A percentile compares a stretch with the other conserved stretches of the same genome.
These are phyloP conservation scores for Raphanus hybrid DNA, from an alignment of 441 rosid genomes.

Conservation along the genomic window DNA sequence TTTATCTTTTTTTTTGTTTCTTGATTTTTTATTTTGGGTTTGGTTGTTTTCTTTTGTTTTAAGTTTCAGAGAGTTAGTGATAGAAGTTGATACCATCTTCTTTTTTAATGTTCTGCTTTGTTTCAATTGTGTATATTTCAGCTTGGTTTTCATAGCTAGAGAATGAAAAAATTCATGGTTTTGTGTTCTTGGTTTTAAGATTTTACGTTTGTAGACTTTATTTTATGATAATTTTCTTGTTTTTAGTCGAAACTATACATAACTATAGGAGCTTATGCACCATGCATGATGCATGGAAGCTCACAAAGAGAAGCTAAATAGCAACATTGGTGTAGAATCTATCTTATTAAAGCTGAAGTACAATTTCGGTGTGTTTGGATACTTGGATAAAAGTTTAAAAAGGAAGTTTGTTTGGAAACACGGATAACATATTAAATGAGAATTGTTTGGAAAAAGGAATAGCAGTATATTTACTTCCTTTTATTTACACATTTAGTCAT, in stretches of 20 bases:
- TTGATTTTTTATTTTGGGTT: constrained; percentile 14
- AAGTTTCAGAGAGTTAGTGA: constrained; percentile 16
- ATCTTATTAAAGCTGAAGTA: no score
- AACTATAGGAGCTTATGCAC: neutral
- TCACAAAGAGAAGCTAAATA: neutral
- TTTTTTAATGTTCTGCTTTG: constrained; percentile 20
- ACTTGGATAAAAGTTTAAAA: no score
- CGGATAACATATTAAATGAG: no score
- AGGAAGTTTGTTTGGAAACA: no score
- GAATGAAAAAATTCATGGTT: constrained; percentile 21
- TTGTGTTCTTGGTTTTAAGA: constrained; percentile 3
- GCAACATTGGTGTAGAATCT: neutral
- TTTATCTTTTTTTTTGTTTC: neutral
- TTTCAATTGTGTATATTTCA: constrained; percentile 32
- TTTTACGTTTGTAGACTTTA: neutral
- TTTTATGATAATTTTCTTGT: neutral
- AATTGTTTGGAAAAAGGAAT: no score
- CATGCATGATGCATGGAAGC: neutral
- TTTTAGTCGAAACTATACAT: neutral
- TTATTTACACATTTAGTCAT: no score
- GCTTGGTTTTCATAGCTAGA: constrained; percentile 37
- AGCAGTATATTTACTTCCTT: no score
- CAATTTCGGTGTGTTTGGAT: no score
- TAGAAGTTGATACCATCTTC: constrained; percentile 24
- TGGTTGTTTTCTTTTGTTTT: constrained; percentile 14